Percentiles rank a stretch among this genome's conserved stretches.
Evolutionary conservation across 2,329 filamentous ascomycete species (phyloP).

Genomic region (Penicillium sp.): DNA sequence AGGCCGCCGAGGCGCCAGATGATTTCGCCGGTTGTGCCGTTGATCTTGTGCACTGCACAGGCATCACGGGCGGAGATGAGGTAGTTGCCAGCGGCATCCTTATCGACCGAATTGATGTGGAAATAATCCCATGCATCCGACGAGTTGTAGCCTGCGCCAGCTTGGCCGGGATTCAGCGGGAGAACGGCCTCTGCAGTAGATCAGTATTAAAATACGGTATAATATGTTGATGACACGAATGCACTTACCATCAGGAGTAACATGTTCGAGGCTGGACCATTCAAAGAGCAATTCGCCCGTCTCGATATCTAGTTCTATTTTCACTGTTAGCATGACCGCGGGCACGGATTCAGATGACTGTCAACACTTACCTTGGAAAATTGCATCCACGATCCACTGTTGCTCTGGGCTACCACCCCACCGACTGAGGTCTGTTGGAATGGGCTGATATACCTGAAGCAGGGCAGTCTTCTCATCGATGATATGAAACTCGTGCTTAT

Average conservation of each 20-base stretch:
- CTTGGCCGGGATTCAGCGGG: slow-evolving; percentile 52
- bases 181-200: slow-evolving; percentile 48
- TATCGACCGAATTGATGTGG: slow-evolving; percentile 53
- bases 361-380: slow-evolving; percentile 53
- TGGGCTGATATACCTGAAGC: slow-evolving; percentile 59
- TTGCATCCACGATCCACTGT: slow-evolving; percentile 61
- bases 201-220: neutral
- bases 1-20: slow-evolving; percentile 55
- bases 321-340: too few relatives aligned
- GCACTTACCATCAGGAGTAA: slow-evolving; percentile 55
- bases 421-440: slow-evolving; percentile 49
- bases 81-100: slow-evolving; percentile 49
- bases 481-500: slow-evolving; percentile 62
- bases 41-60: slow-evolving; percentile 54
- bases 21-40: slow-evolving; percentile 50
- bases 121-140: slow-evolving; percentile 56
- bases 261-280: slow-evolving; percentile 62
- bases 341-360: too few relatives aligned
- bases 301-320: slow-evolving; percentile 52
- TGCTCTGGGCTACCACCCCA: slow-evolving; percentile 55
- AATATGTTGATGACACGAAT: too few relatives aligned
- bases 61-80: slow-evolving; percentile 54
- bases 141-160: slow-evolving; percentile 41
- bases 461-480: slow-evolving; percentile 58
- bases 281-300: slow-evolving; percentile 62